These are phyloP conservation scores for Eucommia ulmoides DNA, from an alignment of 257 asterid genomes.

Conservation along the genomic window DNA sequence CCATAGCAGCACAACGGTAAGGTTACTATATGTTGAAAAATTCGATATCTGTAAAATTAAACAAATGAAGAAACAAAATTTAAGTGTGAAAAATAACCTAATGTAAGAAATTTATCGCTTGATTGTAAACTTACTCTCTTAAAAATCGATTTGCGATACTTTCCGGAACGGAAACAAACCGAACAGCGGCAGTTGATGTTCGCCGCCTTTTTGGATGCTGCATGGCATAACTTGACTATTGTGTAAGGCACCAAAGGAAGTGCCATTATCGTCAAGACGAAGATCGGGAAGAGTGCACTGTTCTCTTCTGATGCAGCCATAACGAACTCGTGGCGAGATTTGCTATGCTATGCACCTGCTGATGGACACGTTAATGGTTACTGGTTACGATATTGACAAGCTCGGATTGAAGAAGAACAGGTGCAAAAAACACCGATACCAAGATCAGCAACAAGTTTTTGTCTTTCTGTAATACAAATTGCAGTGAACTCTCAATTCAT, in stretches of 20 bases:
- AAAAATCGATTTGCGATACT: constrained; percentile 47
- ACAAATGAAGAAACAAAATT: constrained; percentile 7
- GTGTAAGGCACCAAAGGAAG: constrained; percentile 88
- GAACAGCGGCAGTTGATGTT: constrained; percentile 76
- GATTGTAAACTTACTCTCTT: constrained; percentile 31
- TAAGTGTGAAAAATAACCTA: too few species aligned
- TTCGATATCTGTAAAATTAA: constrained; percentile 42
- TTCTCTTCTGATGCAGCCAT: constrained; percentile 82
- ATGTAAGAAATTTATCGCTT: constrained; percentile 1
- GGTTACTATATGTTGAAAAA: constrained; percentile 61
- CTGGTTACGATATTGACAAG: too few species aligned
- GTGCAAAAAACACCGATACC: too few species aligned
- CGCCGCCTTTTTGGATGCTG: constrained; percentile 49
- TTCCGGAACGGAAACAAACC: constrained; percentile 62
- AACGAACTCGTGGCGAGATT: too few species aligned
- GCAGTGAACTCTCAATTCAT: too few species aligned
- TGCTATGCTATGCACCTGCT: too few species aligned
- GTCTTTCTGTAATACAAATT: too few species aligned
- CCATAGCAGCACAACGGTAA: constrained; percentile 75
- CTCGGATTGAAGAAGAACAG: too few species aligned
- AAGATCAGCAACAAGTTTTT: too few species aligned
- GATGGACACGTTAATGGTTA: too few species aligned
- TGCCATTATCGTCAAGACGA: constrained; percentile 68
- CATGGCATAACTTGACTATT: constrained; percentile 52
- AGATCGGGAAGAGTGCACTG: constrained; percentile 74